Conservation (phyloP, 768 basidiomycete genomes). For the Baorangia bicolor region DNA sequence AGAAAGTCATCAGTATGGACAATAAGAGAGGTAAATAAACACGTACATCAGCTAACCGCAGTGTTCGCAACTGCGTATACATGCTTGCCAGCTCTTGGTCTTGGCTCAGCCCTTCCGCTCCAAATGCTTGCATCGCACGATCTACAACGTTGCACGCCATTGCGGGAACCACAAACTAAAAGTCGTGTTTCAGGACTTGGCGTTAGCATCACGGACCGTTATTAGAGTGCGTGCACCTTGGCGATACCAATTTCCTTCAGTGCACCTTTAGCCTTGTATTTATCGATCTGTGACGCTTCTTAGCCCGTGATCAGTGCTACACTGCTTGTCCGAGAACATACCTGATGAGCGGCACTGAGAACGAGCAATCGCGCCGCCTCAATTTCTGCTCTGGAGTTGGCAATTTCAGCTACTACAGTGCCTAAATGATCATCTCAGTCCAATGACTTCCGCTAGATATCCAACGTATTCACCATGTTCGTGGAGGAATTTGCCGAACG, state of each 20-base stretch:
- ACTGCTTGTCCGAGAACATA: conserved; percentile 20
- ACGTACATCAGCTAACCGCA: conserved; percentile 83
- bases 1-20: conserved; percentile 5
- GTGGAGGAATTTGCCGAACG: conserved; percentile 89
- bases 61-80: conserved; percentile 81
- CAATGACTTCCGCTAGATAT: background rate
- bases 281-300: conserved; percentile 69
- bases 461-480: conserved; percentile 69
- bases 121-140: conserved; percentile 93
- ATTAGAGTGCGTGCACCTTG: conserved; percentile 55
- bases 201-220: background rate
- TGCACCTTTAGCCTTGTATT: conserved; percentile 87
- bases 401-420: conserved; percentile 88
- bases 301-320: background rate
- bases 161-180: conserved; percentile 89
- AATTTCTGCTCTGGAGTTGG: conserved; percentile 89
- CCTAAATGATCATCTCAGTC: conserved; percentile 42
- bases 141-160: conserved; percentile 90
- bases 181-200: background rate
- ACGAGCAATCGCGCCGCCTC: conserved; percentile 87
- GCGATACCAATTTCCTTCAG: conserved; percentile 97
- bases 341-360: conserved; percentile 87
- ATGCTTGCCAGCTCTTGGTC: conserved; percentile 78
- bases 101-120: conserved; percentile 94
- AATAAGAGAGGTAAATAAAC: background rate